Conservation (phyloP, 257 asterid species). For the Solanum lycopersicoides region DNA sequence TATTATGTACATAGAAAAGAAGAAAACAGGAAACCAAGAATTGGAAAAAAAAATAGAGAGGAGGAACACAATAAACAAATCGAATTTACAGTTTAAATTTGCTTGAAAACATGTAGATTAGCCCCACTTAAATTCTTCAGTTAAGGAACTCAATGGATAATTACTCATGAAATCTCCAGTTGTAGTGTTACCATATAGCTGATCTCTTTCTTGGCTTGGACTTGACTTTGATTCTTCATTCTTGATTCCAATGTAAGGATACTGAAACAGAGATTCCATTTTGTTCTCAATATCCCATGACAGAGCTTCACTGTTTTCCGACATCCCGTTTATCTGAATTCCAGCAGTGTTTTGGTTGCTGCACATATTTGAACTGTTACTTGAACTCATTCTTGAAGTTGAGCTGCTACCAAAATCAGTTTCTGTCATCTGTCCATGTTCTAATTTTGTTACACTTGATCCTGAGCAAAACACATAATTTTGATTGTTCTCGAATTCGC, state of each 20-base stretch:
- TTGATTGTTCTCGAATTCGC: constrained; percentile 9
- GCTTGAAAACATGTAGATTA: constrained; percentile 13
- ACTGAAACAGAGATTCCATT: constrained; percentile 29
- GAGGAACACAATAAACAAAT: not conserved
- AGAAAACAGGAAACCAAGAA: not conserved
- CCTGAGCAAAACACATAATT: constrained; percentile 19
- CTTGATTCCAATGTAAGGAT: constrained; percentile 12
- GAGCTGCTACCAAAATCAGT: constrained; percentile 19
- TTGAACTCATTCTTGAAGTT: constrained; percentile 25
- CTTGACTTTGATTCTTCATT: constrained; percentile 25
- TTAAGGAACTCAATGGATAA: constrained; percentile 29
- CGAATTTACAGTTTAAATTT: not conserved
- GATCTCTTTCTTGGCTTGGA: not conserved
- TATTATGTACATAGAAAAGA: not conserved
- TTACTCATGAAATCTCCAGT: not conserved
- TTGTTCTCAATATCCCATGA: constrained; percentile 45
- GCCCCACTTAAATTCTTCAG: constrained; percentile 23
- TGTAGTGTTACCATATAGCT: constrained; percentile 3
- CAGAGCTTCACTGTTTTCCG: constrained; percentile 16
- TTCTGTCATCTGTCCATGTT: constrained; percentile 18
- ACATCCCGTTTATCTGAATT: not conserved
- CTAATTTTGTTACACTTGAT: constrained; percentile 34
- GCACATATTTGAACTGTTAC: constrained; percentile 22
- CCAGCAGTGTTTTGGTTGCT: constrained; percentile 6
- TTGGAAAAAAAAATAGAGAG: not conserved